Percentiles rank a stretch among this genome's conserved stretches.
Evolutionary conservation across 345 rosid genomes (phyloP).

Genomic region (Citrus mangshanensis): DNA sequence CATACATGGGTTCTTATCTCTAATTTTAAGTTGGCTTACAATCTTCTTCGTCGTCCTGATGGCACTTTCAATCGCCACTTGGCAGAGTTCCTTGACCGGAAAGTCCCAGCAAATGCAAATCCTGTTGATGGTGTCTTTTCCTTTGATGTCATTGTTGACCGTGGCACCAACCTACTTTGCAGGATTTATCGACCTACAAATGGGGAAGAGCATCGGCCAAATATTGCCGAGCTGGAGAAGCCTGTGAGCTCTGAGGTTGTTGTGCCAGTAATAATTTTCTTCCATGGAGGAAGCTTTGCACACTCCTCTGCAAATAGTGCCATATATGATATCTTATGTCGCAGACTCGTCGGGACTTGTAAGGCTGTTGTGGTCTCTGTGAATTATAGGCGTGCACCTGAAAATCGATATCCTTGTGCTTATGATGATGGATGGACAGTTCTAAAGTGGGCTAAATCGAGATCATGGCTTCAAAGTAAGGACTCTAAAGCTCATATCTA

Average conservation of each 20-base stretch:
- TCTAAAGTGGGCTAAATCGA: slow-evolving; percentile 71
- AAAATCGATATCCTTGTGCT: slow-evolving; percentile 75
- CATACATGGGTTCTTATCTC: slow-evolving; percentile 92
- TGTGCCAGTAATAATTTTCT: slow-evolving; percentile 71
- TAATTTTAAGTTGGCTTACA: slow-evolving; percentile 80
- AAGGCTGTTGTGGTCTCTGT: slow-evolving; percentile 86
- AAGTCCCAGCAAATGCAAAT: slow-evolving; percentile 66
- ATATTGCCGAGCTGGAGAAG: slow-evolving; percentile 58
- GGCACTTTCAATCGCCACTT: slow-evolving; percentile 91
- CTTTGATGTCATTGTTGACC: slow-evolving; percentile 69
- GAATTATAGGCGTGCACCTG: slow-evolving; percentile 85
- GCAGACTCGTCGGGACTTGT: slow-evolving; percentile 67
- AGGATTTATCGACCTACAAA: slow-evolving; percentile 64
- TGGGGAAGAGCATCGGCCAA: slow-evolving; percentile 41
- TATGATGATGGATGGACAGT: slow-evolving; percentile 91
- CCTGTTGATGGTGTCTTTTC: slow-evolving; percentile 79
- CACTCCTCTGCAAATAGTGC: slow-evolving; percentile 84
- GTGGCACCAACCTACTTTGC: slow-evolving; percentile 46
- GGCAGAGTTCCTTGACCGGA: slow-evolving; percentile 91
- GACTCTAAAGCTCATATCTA: slow-evolving; percentile 71
- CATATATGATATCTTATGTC: slow-evolving; percentile 75
- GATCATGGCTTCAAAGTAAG: slow-evolving; percentile 74
- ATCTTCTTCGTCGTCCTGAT: slow-evolving; percentile 78
- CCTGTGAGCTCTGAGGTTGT: slow-evolving; percentile 59
- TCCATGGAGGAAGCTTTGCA: slow-evolving; percentile 95